These are phyloP conservation scores for Hymenoscyphus infarciens DNA, from an alignment of 2,329 filamentous ascomycete genomes.

Conservation along the genomic window DNA sequence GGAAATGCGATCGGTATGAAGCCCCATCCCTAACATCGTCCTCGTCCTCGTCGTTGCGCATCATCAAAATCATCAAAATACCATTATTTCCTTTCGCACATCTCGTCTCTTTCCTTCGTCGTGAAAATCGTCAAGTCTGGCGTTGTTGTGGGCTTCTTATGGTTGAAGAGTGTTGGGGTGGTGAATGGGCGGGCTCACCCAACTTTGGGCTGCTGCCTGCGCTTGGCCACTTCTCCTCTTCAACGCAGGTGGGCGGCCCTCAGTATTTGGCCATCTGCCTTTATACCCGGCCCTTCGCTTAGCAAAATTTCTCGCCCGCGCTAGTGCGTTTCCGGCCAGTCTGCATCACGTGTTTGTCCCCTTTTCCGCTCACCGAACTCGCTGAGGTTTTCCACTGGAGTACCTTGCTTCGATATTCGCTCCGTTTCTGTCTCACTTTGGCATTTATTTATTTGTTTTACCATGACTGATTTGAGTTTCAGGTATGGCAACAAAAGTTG, in stretches of 20 bases:
- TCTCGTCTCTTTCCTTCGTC: background rate
- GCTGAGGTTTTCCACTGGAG: constrained; percentile 6
- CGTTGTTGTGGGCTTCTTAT: constrained; percentile 5
- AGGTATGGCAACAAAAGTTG: constrained; percentile 95
- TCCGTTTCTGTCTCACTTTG: background rate
- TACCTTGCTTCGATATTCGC: background rate
- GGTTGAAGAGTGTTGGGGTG: constrained; percentile 1
- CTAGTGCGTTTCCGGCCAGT: constrained; percentile 26
- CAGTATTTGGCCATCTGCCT: constrained; percentile 33
- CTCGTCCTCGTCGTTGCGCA: constrained; percentile 1
- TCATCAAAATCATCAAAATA: background rate
- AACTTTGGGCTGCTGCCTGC: constrained; percentile 22
- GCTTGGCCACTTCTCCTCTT: constrained; percentile 8
- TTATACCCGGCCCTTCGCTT: constrained; percentile 33
- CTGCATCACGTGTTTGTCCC: constrained; percentile 21
- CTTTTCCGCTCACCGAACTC: constrained; percentile 7
- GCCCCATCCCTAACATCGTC: background rate
- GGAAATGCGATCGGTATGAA: constrained; percentile 80
- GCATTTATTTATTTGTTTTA: background rate
- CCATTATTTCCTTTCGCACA: constrained; percentile 9
- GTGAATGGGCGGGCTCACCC: constrained; percentile 1
- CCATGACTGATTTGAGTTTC: constrained; percentile 28
- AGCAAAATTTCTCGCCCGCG: constrained; percentile 22
- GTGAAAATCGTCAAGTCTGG: background rate
- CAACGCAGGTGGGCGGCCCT: constrained; percentile 31